Evolutionary conservation across 306 rosid genomes (phyloP).

Genomic region (Gastrolobium villosum): DNA sequence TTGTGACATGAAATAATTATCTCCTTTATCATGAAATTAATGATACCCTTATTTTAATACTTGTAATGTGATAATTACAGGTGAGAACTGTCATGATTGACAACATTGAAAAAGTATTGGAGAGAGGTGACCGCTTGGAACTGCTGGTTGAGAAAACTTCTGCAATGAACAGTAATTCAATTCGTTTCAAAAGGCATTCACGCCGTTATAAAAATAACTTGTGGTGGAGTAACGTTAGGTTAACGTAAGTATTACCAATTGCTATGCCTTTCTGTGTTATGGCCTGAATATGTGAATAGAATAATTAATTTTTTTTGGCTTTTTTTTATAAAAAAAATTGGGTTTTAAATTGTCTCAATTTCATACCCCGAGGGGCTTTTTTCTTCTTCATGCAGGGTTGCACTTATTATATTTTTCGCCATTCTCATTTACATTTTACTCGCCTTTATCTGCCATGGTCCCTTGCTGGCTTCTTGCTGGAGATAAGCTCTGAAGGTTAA

Average conservation of each 20-base stretch:
- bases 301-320: neutral
- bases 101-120: constrained; percentile 94
- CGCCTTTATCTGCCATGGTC: constrained; percentile 85
- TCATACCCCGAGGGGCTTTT: neutral
- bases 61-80: constrained; percentile 44
- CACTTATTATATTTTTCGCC: constrained; percentile 64
- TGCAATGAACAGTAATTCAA: constrained; percentile 80
- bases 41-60: neutral
- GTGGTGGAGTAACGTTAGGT: constrained; percentile 95
- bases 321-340: neutral
- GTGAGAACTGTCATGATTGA: constrained; percentile 90
- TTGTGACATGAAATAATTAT: too few species aligned
- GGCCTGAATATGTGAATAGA: neutral
- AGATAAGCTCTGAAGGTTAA: constrained; percentile 37
- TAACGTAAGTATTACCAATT: constrained; percentile 64
- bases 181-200: constrained; percentile 86
- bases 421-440: constrained; percentile 63
- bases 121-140: constrained; percentile 91
- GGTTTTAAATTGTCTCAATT: constrained; percentile 3
- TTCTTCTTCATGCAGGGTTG: constrained; percentile 66
- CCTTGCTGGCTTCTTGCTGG: constrained; percentile 62
- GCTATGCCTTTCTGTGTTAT: neutral
- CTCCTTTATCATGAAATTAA: too few species aligned
- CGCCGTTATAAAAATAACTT: constrained; percentile 79
- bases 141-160: constrained; percentile 89